Evolutionary conservation across 2,329 filamentous ascomycete genomes (phyloP).

Genomic region (Lachnellula occidentalis): DNA sequence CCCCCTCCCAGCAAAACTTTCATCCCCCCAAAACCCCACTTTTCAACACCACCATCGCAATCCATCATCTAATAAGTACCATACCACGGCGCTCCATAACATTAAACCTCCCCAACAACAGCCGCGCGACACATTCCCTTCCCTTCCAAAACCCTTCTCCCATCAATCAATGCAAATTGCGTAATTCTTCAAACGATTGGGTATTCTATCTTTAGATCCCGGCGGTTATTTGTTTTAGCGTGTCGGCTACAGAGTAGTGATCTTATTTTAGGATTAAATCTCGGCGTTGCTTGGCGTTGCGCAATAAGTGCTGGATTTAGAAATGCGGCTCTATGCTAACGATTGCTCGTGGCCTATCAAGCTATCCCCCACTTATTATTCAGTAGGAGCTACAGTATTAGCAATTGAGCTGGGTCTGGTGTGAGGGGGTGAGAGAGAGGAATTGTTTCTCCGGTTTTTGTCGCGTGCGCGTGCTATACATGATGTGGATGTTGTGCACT

Average conservation of each 20-base stretch:
- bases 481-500: not conserved
- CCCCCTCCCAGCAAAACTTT: no score
- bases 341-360: not conserved
- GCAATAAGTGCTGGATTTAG: not conserved
- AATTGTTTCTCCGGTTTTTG: not conserved
- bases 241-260: not conserved
- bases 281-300: not conserved
- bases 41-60: no score
- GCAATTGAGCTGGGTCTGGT: no score
- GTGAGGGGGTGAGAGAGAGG: no score
- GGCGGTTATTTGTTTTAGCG: not conserved
- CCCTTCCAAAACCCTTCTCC: no score
- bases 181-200: no score
- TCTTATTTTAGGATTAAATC: conserved; percentile 1
- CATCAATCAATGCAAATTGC: not conserved
- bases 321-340: not conserved
- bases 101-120: not conserved
- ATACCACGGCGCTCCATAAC: no score
- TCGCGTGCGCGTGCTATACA: not conserved
- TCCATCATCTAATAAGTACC: no score
- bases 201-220: not conserved
- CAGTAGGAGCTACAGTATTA: no score
- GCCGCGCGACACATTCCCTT: not conserved
- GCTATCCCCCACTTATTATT: not conserved
- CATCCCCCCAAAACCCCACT: no score